A percentile compares a stretch with the other conserved stretches of the same genome.
Evolutionary conservation across 2,329 filamentous ascomycete species (phyloP).

Genomic region (Cladorrhinum sp.): DNA sequence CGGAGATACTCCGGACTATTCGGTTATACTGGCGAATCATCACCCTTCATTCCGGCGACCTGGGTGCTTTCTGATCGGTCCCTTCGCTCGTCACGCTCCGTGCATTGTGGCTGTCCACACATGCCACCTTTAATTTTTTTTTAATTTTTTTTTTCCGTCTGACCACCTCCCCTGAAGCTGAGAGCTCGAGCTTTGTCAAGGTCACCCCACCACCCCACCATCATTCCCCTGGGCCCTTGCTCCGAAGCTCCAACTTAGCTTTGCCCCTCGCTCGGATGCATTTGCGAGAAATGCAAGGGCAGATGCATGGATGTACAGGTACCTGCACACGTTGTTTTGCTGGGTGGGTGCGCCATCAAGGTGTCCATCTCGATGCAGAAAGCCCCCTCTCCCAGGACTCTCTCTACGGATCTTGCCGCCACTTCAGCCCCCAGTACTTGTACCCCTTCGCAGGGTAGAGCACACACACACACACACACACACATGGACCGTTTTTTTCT

Average conservation of each 20-base stretch:
- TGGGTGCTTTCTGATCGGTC: background rate
- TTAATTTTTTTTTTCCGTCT: constrained; percentile 1
- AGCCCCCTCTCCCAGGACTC: no score
- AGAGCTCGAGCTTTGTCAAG: background rate
- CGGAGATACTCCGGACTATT: constrained; percentile 13
- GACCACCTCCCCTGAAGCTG: constrained; percentile 3
- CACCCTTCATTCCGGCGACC: background rate
- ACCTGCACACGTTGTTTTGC: constrained; percentile 25
- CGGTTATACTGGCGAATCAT: constrained; percentile 2
- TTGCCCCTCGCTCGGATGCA: constrained; percentile 17
- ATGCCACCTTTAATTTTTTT: constrained; percentile 1
- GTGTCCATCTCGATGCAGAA: background rate
- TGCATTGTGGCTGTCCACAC: constrained; percentile 2
- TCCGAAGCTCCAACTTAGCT: constrained; percentile 7
- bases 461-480: constrained; percentile 7
- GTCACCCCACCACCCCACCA: constrained; percentile 22
- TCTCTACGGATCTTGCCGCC: background rate
- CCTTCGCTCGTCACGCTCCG: constrained; percentile 3
- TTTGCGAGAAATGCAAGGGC: constrained; percentile 25
- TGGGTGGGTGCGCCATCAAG: constrained; percentile 13
- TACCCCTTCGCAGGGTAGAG: background rate
- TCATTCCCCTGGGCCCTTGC: constrained; percentile 4
- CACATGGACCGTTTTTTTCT: constrained; percentile 17
- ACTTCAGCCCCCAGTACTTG: background rate
- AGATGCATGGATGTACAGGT: constrained; percentile 4